Percentiles rank a stretch among this genome's conserved stretches.
Conservation (phyloP, 2,329 filamentous ascomycete species). For the Ophioceras dolichostomum region DNA sequence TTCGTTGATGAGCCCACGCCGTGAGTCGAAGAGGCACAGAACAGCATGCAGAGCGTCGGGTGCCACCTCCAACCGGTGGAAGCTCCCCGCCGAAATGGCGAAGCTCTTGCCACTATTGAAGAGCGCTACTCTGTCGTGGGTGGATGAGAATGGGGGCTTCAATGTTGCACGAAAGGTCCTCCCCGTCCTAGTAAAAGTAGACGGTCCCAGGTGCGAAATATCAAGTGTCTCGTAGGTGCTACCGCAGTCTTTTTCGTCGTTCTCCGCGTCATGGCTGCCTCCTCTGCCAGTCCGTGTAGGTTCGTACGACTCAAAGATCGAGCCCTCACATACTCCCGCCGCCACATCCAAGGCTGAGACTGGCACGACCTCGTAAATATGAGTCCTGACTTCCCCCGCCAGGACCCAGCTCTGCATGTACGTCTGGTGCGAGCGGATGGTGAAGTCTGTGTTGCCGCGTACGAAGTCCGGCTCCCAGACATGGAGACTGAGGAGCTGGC, state of each 20-base stretch:
- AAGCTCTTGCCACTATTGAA: slow-evolving; percentile 14
- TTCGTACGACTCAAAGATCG: no score
- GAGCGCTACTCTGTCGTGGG: neutral
- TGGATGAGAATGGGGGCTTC: slow-evolving; percentile 10
- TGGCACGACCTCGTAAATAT: slow-evolving; percentile 12
- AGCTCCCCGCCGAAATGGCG: slow-evolving; percentile 15
- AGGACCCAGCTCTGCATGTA: slow-evolving; percentile 23
- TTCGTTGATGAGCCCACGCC: slow-evolving; percentile 16
- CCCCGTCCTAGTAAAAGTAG: no score
- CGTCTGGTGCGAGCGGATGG: slow-evolving; percentile 21
- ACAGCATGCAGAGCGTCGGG: slow-evolving; percentile 19
- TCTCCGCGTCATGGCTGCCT: slow-evolving; percentile 14
- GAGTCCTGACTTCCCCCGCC: slow-evolving; percentile 18
- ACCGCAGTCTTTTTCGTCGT: slow-evolving; percentile 7
- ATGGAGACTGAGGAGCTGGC: slow-evolving; percentile 21
- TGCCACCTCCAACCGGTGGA: slow-evolving; percentile 16
- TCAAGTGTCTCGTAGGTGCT: slow-evolving; percentile 12
- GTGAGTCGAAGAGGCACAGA: slow-evolving; percentile 22
- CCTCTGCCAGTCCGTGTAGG: slow-evolving; percentile 11
- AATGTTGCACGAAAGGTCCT: slow-evolving; percentile 13
- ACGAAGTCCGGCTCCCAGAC: slow-evolving; percentile 19
- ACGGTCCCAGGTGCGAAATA: no score
- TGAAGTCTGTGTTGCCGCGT: slow-evolving; percentile 13
- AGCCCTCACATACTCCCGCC: no score
- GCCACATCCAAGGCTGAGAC: slow-evolving; percentile 1